Percentiles rank a stretch among this genome's conserved stretches.
Conservation (phyloP, 2,329 filamentous ascomycete genomes). For the Tolypocladium tundrense region DNA sequence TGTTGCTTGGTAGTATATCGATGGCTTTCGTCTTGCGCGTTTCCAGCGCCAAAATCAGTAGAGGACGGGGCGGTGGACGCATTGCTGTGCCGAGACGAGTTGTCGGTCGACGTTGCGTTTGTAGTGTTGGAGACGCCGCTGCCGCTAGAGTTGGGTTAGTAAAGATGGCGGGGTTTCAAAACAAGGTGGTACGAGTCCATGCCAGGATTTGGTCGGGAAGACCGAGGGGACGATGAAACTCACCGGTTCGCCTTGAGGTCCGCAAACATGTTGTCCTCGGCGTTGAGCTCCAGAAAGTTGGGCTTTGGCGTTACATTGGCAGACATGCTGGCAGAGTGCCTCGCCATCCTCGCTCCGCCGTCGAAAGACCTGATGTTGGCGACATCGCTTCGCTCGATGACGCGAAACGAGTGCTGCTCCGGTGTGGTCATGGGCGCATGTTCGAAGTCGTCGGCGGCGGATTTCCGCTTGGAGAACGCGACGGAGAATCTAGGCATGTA, state of each 20-base stretch:
- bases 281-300: conserved; percentile 27
- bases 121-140: conserved; percentile 53
- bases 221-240: conserved; percentile 15
- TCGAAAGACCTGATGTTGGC: conserved; percentile 37
- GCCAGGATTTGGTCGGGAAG: not conserved
- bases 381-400: conserved; percentile 43
- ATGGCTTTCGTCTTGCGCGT: conserved; percentile 16
- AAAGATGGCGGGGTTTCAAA: conserved; percentile 2
- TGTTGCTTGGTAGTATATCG: conserved; percentile 14
- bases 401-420: conserved; percentile 45
- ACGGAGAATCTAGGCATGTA: conserved; percentile 55
- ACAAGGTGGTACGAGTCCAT: not conserved
- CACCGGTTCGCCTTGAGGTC: conserved; percentile 46
- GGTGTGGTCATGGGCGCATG: conserved; percentile 33
- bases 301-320: conserved; percentile 26
- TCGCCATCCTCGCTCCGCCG: conserved; percentile 33
- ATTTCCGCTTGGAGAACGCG: conserved; percentile 50
- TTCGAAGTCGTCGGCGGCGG: conserved; percentile 43
- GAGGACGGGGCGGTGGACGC: conserved; percentile 52
- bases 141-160: conserved; percentile 36
- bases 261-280: conserved; percentile 50
- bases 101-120: conserved; percentile 48
- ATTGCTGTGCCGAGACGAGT: conserved; percentile 52
- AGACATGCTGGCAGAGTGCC: conserved; percentile 22
- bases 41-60: conserved; percentile 25